Evolutionary conservation across 1,284 basidiomycete genomes (phyloP), one percentile per base, ranked within the genome.

Genomic region (Ceratobasidium papillatum): DNA sequence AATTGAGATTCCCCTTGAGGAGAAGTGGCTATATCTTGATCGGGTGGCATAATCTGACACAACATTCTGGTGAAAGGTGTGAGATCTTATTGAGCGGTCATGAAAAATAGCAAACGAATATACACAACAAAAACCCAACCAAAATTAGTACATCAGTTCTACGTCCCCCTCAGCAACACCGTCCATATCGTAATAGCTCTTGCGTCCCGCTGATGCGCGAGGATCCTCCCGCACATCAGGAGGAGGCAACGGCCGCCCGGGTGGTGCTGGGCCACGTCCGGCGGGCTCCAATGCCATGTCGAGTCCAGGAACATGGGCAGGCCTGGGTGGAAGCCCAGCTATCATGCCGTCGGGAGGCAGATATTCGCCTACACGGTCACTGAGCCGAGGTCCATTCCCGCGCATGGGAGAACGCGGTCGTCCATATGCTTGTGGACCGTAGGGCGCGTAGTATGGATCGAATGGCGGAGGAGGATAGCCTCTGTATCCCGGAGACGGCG

Each of bases 101-200:
- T 56, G 25, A 32, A 63, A 30, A 62, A 22, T 22, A 51, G 43
- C 47, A 73, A 73, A 73, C 45, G 41, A 51, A 73, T 73, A 73
- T 73, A 73, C 59, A 73, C 43, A 58, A 73, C 47, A 34, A 19
- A 25, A 63, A 63, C 3, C 5, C 45, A 34, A 32, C 38, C 27
- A 30, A 54, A 54, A 73, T 79, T 74, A 80, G 72, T 80, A 80
- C 63, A 75, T 78, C 73, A 80, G 66, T 74, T 80, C 92, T 76
- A 94, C 89, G 80, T 94, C 92, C 27, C 93, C 92, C 86, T 94
- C 92, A 41, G 92, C 92, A 77, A 94, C 93, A 80, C 91, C 83
- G 83, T 94, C 92, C 91, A 94, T 94, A 81, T 94, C 93, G 80
- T 94, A 91, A 80, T 94, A 94, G 82, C 92, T 94, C 82, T 92